phyloP scores from a whole-genome alignment of 106 monocot species.

The Acanthochlamys bracteata region DNA sequence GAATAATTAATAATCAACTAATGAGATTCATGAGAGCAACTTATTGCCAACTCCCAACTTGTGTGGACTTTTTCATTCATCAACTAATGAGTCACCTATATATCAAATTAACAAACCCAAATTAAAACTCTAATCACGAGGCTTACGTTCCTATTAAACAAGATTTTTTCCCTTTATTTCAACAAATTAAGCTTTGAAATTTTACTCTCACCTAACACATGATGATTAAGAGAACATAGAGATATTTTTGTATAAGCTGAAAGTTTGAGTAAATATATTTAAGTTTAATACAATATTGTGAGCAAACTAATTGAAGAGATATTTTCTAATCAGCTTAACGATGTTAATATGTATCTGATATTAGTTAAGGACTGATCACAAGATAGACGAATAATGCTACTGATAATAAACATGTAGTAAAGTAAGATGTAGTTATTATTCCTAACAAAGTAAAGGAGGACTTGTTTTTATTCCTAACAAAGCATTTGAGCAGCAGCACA shows the following conservation, averaged over 20 bases:
- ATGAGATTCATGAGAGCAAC: conserved; percentile 26
- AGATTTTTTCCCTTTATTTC: background rate
- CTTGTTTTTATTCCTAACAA: conserved; percentile 19
- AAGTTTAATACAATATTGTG: too few species aligned
- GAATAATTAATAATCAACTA: background rate
- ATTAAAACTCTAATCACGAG: background rate
- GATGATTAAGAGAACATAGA: too few species aligned
- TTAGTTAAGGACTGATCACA: too few species aligned
- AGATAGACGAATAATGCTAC: too few species aligned
- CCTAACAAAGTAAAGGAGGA: too few species aligned
- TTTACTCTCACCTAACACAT: background rate
- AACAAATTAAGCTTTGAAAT: background rate
- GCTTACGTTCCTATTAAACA: background rate
- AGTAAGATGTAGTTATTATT: too few species aligned
- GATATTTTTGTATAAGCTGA: too few species aligned
- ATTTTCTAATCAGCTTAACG: too few species aligned
- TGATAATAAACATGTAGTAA: too few species aligned
- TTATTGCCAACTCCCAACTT: conserved; percentile 11
- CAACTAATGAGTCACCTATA: background rate
- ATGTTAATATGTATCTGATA: too few species aligned
- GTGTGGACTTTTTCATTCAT: background rate
- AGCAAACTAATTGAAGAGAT: too few species aligned
- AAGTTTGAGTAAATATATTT: too few species aligned
- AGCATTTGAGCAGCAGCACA: conserved; percentile 20
- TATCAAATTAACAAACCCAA: background rate